Conservation (phyloP, 225 moss, liverwort and hornwort genomes). For the Bryum argenteum region DNA sequence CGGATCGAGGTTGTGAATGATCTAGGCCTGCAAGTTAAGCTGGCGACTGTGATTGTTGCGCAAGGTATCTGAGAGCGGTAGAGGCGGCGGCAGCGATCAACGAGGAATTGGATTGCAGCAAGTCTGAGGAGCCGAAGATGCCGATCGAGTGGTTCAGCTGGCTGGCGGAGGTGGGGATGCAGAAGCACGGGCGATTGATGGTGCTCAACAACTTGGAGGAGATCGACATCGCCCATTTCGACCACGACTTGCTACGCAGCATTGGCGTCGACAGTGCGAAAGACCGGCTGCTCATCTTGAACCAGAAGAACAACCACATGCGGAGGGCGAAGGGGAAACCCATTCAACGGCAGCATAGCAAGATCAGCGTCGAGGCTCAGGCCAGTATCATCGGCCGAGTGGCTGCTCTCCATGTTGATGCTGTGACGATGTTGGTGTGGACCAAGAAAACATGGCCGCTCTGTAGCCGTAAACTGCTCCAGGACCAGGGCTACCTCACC, state of each 20-base stretch:
- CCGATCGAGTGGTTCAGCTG: slow-evolving; percentile 54
- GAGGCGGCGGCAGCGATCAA: background rate
- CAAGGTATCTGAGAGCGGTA: slow-evolving; percentile 13
- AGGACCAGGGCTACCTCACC: slow-evolving; percentile 31
- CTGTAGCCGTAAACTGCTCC: slow-evolving; percentile 28
- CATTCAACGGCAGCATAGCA: background rate
- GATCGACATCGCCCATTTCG: slow-evolving; percentile 47
- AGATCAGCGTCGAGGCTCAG: slow-evolving; percentile 32
- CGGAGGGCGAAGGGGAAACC: slow-evolving; percentile 8
- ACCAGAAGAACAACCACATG: slow-evolving; percentile 42
- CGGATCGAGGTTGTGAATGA: background rate
- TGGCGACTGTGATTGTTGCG: background rate
- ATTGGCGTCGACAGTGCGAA: slow-evolving; percentile 54
- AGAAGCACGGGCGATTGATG: slow-evolving; percentile 39
- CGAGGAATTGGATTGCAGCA: background rate
- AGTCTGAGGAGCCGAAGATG: background rate
- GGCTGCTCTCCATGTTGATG: slow-evolving; percentile 22
- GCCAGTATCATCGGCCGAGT: slow-evolving; percentile 40
- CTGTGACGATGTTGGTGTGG: slow-evolving; percentile 43
- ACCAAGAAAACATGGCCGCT: slow-evolving; percentile 41
- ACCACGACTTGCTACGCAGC: slow-evolving; percentile 51
- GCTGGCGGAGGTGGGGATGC: slow-evolving; percentile 52
- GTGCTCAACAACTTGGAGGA: slow-evolving; percentile 42
- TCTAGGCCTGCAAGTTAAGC: background rate
- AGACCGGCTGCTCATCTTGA: slow-evolving; percentile 49